A percentile compares a stretch with the other conserved stretches of the same genome.
These are phyloP conservation scores for Herpotrichia juniperi DNA, from an alignment of 2,329 filamentous ascomycete genomes.

Conservation along the genomic window DNA sequence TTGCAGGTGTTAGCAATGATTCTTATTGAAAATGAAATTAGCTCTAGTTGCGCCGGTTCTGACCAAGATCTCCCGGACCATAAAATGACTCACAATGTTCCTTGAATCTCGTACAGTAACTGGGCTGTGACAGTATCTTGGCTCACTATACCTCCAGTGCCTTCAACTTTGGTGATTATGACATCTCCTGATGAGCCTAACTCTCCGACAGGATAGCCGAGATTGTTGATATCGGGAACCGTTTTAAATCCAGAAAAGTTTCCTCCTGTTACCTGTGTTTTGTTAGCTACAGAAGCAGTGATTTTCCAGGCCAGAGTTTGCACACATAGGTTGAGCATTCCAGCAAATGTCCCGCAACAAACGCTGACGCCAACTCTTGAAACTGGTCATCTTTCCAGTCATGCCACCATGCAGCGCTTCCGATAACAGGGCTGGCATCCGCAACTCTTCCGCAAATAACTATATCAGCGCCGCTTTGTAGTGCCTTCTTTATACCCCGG, in stretches of 20 bases:
- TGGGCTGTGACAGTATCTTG: conserved; percentile 34
- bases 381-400: conserved; percentile 47
- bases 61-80: too few species aligned
- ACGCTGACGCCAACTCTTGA: conserved; percentile 56
- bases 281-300: too few species aligned
- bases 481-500: conserved; percentile 46
- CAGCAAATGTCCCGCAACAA: conserved; percentile 61
- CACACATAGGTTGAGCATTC: conserved; percentile 61
- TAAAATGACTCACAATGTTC: too few species aligned
- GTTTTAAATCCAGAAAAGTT: background rate
- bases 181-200: background rate
- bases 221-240: background rate
- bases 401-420: conserved; percentile 51
- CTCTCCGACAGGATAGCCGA: background rate
- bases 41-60: too few species aligned
- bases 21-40: too few species aligned
- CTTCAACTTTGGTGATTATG: conserved; percentile 4
- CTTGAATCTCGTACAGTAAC: conserved; percentile 52
- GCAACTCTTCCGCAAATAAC: conserved; percentile 50
- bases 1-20: too few species aligned
- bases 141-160: conserved; percentile 46
- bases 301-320: too few species aligned
- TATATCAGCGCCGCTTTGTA: conserved; percentile 47
- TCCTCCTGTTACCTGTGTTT: background rate
- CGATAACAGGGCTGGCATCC: conserved; percentile 47